Percentiles rank a stretch among this genome's conserved stretches.
phyloP scores from a whole-genome alignment of 2,329 filamentous ascomycete genomes.

The Metarhizium album region DNA sequence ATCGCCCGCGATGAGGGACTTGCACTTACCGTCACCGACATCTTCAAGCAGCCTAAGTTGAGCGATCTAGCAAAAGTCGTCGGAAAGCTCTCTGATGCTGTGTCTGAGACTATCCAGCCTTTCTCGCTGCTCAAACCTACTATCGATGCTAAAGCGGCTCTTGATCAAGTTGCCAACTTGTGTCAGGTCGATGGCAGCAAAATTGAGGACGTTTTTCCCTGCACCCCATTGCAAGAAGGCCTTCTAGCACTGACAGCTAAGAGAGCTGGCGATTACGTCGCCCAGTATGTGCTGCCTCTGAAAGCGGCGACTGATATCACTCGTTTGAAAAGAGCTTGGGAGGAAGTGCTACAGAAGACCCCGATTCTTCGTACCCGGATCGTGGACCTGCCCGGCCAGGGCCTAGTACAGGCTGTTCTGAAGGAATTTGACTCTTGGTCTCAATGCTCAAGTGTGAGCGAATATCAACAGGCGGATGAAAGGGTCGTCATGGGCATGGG shows the following conservation, averaged over 20 bases:
- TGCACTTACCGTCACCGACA: slow-evolving; percentile 12
- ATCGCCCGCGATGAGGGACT: background rate
- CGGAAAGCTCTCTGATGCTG: background rate
- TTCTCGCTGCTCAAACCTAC: background rate
- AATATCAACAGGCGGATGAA: slow-evolving; percentile 23
- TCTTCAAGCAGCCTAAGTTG: slow-evolving; percentile 4
- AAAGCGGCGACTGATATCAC: background rate
- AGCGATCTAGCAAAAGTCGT: background rate
- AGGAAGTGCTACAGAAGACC: slow-evolving; percentile 1
- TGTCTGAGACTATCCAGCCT: background rate
- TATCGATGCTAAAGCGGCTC: background rate
- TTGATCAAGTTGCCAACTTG: background rate
- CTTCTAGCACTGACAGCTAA: slow-evolving; percentile 6
- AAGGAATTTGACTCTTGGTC: slow-evolving; percentile 21
- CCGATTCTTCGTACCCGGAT: slow-evolving; percentile 7
- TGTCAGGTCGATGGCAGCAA: background rate
- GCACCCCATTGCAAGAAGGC: slow-evolving; percentile 8
- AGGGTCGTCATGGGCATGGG: slow-evolving; percentile 16
- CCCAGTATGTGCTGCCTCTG: slow-evolving; percentile 3
- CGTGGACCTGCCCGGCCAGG: slow-evolving; percentile 11
- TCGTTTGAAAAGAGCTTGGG: slow-evolving; percentile 6
- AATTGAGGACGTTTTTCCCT: slow-evolving; percentile 8
- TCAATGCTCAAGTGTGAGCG: slow-evolving; percentile 18
- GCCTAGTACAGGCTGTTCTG: slow-evolving; percentile 30
- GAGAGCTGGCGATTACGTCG: slow-evolving; percentile 6